Percentiles rank a stretch among this genome's conserved stretches.
Evolutionary conservation across 306 rosid species (phyloP).

Genomic region (Rosa chinensis): DNA sequence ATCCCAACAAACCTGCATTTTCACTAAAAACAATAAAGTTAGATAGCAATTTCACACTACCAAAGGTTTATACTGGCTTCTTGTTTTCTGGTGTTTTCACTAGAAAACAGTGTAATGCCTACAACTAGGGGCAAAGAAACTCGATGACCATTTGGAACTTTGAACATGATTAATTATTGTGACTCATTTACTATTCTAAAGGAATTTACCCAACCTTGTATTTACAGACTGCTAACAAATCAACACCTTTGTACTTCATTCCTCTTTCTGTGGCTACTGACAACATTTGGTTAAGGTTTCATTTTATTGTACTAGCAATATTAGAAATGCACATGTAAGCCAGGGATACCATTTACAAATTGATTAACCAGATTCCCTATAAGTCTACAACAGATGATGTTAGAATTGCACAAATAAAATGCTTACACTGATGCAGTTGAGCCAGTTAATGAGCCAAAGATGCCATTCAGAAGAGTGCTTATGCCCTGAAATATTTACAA

Average conservation of each 20-base stretch:
- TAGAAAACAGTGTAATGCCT: background rate
- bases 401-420: background rate
- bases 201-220: background rate
- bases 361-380: background rate
- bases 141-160: constrained; percentile 7
- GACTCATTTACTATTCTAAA: background rate
- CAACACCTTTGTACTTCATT: background rate
- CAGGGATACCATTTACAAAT: background rate
- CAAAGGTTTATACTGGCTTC: background rate
- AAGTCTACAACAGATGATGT: constrained; percentile 5
- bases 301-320: background rate
- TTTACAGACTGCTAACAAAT: background rate
- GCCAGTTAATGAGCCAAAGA: constrained; percentile 73
- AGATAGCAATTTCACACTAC: constrained; percentile 6
- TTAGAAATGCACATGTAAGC: background rate
- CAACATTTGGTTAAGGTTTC: background rate
- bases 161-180: background rate
- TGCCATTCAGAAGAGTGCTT: constrained; percentile 65
- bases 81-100: background rate
- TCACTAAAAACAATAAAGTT: constrained; percentile 48
- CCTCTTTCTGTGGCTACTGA: background rate
- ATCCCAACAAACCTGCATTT: constrained; percentile 91
- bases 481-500: constrained; percentile 59
- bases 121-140: background rate
- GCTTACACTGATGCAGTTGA: constrained; percentile 82